Base-by-base conservation (phyloP, 352 stramenopile species). In the Phytophthora fragariae region DNA sequence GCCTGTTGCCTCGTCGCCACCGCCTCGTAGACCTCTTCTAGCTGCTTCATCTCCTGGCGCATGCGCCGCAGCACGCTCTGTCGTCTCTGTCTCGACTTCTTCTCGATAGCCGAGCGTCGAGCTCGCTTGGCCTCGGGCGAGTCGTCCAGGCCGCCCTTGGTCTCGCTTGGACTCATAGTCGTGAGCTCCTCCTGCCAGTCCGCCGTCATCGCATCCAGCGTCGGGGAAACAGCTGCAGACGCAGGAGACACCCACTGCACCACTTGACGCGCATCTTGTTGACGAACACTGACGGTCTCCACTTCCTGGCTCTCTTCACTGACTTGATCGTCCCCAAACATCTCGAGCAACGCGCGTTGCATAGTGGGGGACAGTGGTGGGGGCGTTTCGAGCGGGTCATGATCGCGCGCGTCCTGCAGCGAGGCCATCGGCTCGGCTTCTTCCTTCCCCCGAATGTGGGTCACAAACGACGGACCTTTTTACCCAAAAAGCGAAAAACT, bases 21-120 rank as follows among this genome's bases (percentile, higher is more conserved):
- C 12, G 74, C 68, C 12, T 65, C 62, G 59, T 90, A 90, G 47
- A 83, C 49, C 19, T 67, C 72, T 66, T 92, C 80, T 31, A 91
- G 75, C 15, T 74, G 76, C 62, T 80, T 72, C 19, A 90, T 65
- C 21, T 92, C 76, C 33, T 88, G 73, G 14, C 83, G 82, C 85
- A 92, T 91, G 27, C 33, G 57, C 31, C 67, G 27, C 8, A 81
- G 49, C 15, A 72, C 65, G 21, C 53, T 35, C 64, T 84, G 68
- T 21, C 60, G 21, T 17, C 60, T 55, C 47, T 92, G 77, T 12
- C 85, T 75, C 15, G 85, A 91, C 50, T 80, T 76, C 57, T 82
- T 81, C 70, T 91, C 83, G 56, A 91, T 89, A 62, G 87, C 84
- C 21, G 82, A 86, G n/a, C 85, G 71, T 31, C 80, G 62, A 27